Evolutionary conservation across 2,329 filamentous ascomycete genomes (phyloP).

Genomic region (Aspergillus amoenus): DNA sequence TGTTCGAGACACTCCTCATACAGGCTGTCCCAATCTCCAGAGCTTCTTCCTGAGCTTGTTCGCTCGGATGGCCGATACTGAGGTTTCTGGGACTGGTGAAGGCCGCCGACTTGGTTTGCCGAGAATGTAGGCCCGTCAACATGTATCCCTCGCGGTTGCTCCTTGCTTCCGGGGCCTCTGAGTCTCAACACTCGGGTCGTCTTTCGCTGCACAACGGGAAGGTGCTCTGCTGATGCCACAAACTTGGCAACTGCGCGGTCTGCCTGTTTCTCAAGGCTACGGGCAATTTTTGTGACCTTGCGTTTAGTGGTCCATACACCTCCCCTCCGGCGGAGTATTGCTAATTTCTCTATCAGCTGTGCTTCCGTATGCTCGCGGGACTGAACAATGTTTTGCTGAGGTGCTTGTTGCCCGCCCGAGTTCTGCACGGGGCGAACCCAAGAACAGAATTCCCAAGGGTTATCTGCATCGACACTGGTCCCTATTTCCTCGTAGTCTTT

Average conservation of each 20-base stretch:
- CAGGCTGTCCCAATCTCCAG: constrained; percentile 22
- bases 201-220: constrained; percentile 14
- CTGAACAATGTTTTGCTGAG: not conserved
- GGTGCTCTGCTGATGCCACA: constrained; percentile 5
- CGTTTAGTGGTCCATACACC: constrained; percentile 15
- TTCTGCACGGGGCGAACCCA: constrained; percentile 12
- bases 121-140: not conserved
- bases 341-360: constrained; percentile 8
- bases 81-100: not conserved
- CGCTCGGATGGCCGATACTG: constrained; percentile 7
- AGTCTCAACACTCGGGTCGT: constrained; percentile 13
- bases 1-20: constrained; percentile 28
- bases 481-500: constrained; percentile 6
- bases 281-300: constrained; percentile 13
- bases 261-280: constrained; percentile 13
- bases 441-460: constrained; percentile 19
- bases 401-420: constrained; percentile 2
- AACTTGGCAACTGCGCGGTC: constrained; percentile 8
- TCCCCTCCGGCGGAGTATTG: constrained; percentile 13
- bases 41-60: constrained; percentile 17
- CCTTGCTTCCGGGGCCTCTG: constrained; percentile 1
- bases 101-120: not conserved
- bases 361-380: constrained; percentile 3
- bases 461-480: not conserved
- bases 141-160: not conserved